A percentile compares a stretch with the other conserved stretches of the same genome.
Conservation (phyloP, 768 basidiomycete species). For the Kockovaella imperatae region DNA sequence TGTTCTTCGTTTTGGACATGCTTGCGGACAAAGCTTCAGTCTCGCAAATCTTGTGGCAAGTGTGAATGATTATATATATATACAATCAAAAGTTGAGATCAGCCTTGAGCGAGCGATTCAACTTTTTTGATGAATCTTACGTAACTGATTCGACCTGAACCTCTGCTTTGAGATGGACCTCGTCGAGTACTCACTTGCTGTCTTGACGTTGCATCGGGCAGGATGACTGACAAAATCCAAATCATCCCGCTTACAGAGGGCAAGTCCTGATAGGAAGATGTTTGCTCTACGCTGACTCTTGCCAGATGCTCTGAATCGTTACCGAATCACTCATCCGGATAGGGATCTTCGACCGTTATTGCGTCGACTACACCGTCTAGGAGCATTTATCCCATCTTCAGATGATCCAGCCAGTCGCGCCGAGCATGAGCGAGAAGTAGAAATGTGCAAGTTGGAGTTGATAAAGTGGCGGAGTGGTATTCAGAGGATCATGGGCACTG, state of each 20-base stretch:
- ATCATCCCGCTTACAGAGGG: not conserved
- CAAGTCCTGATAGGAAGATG: not conserved
- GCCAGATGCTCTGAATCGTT: slow-evolving; percentile 33
- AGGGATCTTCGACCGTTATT: slow-evolving; percentile 28
- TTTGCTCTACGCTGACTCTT: not conserved
- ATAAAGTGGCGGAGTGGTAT: slow-evolving; percentile 26
- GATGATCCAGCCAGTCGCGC: not conserved
- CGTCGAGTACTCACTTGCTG: too few species aligned
- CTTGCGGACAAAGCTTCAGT: too few species aligned
- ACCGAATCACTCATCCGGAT: slow-evolving; percentile 35
- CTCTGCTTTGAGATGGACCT: too few species aligned
- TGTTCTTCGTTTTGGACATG: too few species aligned
- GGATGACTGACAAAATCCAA: not conserved
- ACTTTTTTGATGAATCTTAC: too few species aligned
- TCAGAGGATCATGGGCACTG: slow-evolving; percentile 29
- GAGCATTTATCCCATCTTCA: slow-evolving; percentile 15
- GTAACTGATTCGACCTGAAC: too few species aligned
- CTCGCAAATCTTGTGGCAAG: too few species aligned
- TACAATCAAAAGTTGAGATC: too few species aligned
- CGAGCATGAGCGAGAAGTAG: slow-evolving; percentile 17
- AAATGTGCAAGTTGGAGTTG: slow-evolving; percentile 26
- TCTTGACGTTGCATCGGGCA: too few species aligned
- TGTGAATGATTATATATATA: too few species aligned
- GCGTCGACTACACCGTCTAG: slow-evolving; percentile 24
- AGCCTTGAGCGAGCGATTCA: too few species aligned